These are phyloP conservation scores for Hordeum marinum DNA, from an alignment of 176 grass and related monocot genomes.

Conservation along the genomic window DNA sequence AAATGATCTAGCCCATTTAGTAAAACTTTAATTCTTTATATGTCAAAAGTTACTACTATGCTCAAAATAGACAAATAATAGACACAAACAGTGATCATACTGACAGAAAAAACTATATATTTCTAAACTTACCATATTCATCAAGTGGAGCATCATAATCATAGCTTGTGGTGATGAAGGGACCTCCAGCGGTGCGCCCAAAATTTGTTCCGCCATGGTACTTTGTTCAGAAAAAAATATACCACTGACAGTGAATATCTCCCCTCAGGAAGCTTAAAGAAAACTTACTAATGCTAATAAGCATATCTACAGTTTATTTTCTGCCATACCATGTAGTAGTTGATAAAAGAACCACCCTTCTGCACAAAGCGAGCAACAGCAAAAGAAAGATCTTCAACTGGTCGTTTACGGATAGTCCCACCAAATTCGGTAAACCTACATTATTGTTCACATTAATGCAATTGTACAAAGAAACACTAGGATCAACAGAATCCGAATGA, in stretches of 20 bases:
- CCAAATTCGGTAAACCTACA: conserved; percentile 98
- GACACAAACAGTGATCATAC: background rate
- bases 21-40: background rate
- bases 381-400: conserved; percentile 91
- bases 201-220: conserved; percentile 99
- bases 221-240: conserved; percentile 41
- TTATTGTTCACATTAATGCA: conserved; percentile 7
- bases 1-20: background rate
- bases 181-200: conserved; percentile 89
- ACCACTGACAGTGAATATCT: conserved; percentile 1
- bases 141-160: conserved; percentile 99
- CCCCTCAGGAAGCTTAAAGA: background rate
- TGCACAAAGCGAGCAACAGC: conserved; percentile 90
- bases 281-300: background rate
- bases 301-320: background rate
- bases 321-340: conserved; percentile 92
- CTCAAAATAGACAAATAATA: background rate
- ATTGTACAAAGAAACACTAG: background rate
- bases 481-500: background rate
- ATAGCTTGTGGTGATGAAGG: conserved; percentile 99
- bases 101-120: background rate
- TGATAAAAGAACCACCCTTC: conserved; percentile 98
- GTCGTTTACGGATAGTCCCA: conserved; percentile 78
- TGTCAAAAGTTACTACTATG: background rate
- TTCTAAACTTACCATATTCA: conserved; percentile 74